Base-by-base conservation (phyloP, 192 early-diverging fungal genomes). In the Linnemannia zychae region DNA sequence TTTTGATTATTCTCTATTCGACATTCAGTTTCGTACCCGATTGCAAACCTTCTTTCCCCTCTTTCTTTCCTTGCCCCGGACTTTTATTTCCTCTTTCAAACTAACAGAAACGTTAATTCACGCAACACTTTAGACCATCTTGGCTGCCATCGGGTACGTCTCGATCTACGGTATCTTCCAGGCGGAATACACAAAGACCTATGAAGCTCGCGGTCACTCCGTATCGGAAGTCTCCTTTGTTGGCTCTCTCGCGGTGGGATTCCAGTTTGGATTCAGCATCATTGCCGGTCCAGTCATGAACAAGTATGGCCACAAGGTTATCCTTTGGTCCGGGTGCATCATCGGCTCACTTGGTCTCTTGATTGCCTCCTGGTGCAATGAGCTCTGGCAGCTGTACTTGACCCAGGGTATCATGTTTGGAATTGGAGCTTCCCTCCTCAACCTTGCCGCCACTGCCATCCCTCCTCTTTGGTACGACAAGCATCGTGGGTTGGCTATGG, bases 341-440 rank as follows among this genome's bases (percentile, higher is more conserved):
- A 72, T 76, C 28, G 75, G 80, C 22, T 82, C 80, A 16, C 75
- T 82, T n/a, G 80, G 80, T 40, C 68, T 82, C 31, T 49, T 82
- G 34, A 53, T 82, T 3, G 80, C 80, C 28, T 82, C 80, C 18
- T 82, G 80, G 80, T 47, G 67, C 53, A 82, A 69, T 22, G 24
- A 82, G 63, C 80, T 82, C 20, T 82, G 80, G 80, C 80, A 82
- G 18, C 28, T 82, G 24, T 82, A 76, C 63, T 20, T 82, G 24
- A 82, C 80, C 17, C 80, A 82, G 31, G 88, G 86, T 67, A 67
- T 87, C 12, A 74, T 89, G 71, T 84, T 84, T 48, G 88, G 88
- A 38, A 86, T 88, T 31, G 86, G 86, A 38, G 82, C 75, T 36
- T 86, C 82, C 3, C 66, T 89, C 37, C 79, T 88, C 2, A 88